Evolutionary conservation across 345 rosid genomes (phyloP).

Genomic region (Salix viminalis): DNA sequence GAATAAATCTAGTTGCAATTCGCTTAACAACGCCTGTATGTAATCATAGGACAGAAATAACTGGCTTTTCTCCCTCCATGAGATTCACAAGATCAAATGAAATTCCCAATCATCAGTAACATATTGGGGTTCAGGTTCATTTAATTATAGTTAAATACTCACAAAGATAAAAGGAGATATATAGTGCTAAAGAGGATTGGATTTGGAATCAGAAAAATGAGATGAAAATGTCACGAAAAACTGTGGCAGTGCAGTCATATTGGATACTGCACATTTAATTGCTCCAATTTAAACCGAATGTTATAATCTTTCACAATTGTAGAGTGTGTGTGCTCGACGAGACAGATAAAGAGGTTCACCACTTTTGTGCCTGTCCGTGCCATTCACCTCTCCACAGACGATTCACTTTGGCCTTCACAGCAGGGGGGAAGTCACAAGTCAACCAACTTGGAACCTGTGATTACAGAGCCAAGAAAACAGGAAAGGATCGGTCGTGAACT

Average conservation of each 20-base stretch:
- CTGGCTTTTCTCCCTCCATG: not conserved
- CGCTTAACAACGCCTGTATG: not conserved
- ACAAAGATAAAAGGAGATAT: not conserved
- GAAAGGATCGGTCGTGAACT: not conserved
- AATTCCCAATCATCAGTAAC: not conserved
- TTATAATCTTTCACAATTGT: not conserved
- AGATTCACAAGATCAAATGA: not conserved
- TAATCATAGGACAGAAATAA: not conserved
- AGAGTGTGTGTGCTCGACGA: not conserved
- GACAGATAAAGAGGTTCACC: slow-evolving; percentile 38
- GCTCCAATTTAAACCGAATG: not conserved
- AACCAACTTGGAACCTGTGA: slow-evolving; percentile 91
- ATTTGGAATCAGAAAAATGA: not conserved
- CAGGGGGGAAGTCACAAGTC: slow-evolving; percentile 87
- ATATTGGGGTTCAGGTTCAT: not conserved
- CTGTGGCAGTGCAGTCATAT: not conserved
- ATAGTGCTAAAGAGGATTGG: not conserved
- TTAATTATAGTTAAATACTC: not conserved
- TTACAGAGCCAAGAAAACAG: slow-evolving; percentile 4
- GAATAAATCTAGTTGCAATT: not conserved
- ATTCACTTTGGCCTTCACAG: slow-evolving; percentile 91
- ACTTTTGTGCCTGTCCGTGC: slow-evolving; percentile 98
- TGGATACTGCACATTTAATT: not conserved
- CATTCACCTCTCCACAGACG: slow-evolving; percentile 99
- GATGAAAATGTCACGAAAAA: not conserved